These are phyloP conservation scores for Fusarium graminum DNA, from an alignment of 2,329 filamentous ascomycete species.

Conservation along the genomic window DNA sequence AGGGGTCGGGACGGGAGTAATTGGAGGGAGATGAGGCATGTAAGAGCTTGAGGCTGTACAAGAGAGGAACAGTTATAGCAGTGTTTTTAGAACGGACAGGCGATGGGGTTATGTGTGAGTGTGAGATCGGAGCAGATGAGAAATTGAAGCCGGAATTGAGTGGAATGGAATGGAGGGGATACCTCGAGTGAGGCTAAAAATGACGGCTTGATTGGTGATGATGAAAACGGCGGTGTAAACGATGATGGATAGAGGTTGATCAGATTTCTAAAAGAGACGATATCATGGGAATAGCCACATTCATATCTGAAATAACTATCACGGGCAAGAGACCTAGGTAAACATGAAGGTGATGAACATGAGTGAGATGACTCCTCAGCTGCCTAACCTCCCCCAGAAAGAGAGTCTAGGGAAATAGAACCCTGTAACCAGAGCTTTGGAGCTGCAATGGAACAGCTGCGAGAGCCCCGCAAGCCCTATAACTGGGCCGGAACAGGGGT, in stretches of 20 bases:
- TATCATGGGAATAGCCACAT: not conserved
- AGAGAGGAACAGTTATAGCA: not conserved
- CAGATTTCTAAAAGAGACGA: not conserved
- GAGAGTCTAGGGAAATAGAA: not conserved
- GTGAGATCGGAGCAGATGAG: not conserved
- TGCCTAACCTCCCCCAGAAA: not conserved
- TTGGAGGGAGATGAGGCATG: slow-evolving; percentile 46
- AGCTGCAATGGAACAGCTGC: not conserved
- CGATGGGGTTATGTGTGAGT: slow-evolving; percentile 2
- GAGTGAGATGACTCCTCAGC: slow-evolving; percentile 22
- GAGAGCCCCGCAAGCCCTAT: slow-evolving; percentile 1
- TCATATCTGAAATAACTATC: too few species aligned
- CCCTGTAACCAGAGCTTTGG: slow-evolving; percentile 10
- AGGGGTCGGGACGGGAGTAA: slow-evolving; percentile 44
- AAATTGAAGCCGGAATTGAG: slow-evolving; percentile 13
- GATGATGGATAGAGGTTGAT: not conserved
- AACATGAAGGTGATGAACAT: slow-evolving; percentile 1
- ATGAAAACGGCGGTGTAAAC: slow-evolving; percentile 10
- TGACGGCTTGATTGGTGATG: slow-evolving; percentile 18
- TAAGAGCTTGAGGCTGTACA: slow-evolving; percentile 18
- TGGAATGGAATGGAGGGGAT: slow-evolving; percentile 39
- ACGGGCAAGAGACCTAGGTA: not conserved
- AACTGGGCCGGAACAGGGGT: not conserved
- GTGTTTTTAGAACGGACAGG: slow-evolving; percentile 1
- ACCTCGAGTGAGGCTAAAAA: slow-evolving; percentile 12